Percentiles rank a stretch among this genome's conserved stretches.
Evolutionary conservation across 1,284 basidiomycete genomes (phyloP).

Genomic region (Tremellales sp.): DNA sequence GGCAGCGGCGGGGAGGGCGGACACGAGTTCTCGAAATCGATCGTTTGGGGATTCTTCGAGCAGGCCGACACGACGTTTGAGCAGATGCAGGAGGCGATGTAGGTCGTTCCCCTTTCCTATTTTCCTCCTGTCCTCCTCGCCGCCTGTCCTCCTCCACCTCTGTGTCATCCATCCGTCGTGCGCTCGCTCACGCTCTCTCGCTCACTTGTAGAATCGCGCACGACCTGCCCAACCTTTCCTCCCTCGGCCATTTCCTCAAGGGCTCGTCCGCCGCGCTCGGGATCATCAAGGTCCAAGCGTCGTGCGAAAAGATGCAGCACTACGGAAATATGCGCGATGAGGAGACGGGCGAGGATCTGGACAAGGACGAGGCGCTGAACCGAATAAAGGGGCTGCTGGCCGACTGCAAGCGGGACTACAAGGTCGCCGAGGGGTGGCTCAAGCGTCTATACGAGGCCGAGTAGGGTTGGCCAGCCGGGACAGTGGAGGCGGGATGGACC

Average conservation of each 20-base stretch:
- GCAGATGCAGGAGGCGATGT: slow-evolving; percentile 76
- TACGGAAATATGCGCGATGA: slow-evolving; percentile 60
- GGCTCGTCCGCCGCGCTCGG: slow-evolving; percentile 90
- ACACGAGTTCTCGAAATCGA: slow-evolving; percentile 70
- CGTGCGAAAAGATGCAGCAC: slow-evolving; percentile 86
- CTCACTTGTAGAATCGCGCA: slow-evolving; percentile 52
- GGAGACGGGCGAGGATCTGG: slow-evolving; percentile 51
- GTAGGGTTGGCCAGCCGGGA: slow-evolving; percentile 7
- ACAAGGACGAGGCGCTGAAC: slow-evolving; percentile 59
- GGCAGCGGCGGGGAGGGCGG: slow-evolving; percentile 16
- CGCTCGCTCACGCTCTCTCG: slow-evolving; percentile 4
- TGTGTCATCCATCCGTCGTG: too few relatives aligned
- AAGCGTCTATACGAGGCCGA: slow-evolving; percentile 52
- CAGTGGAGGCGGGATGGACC: background rate
- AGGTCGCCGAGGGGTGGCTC: slow-evolving; percentile 57
- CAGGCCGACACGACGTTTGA: slow-evolving; percentile 72
- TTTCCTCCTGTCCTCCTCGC: too few relatives aligned
- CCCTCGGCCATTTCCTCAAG: slow-evolving; percentile 87
- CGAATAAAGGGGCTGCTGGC: slow-evolving; percentile 58
- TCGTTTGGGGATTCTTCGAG: slow-evolving; percentile 74
- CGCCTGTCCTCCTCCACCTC: background rate
- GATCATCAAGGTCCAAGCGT: slow-evolving; percentile 69
- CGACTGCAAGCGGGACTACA: slow-evolving; percentile 59
- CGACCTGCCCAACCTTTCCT: slow-evolving; percentile 64
- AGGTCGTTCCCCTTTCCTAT: slow-evolving; percentile 48